Conservation (phyloP, 495 filamentous ascomycete species). For the Hyaloscypha finlandica region DNA sequence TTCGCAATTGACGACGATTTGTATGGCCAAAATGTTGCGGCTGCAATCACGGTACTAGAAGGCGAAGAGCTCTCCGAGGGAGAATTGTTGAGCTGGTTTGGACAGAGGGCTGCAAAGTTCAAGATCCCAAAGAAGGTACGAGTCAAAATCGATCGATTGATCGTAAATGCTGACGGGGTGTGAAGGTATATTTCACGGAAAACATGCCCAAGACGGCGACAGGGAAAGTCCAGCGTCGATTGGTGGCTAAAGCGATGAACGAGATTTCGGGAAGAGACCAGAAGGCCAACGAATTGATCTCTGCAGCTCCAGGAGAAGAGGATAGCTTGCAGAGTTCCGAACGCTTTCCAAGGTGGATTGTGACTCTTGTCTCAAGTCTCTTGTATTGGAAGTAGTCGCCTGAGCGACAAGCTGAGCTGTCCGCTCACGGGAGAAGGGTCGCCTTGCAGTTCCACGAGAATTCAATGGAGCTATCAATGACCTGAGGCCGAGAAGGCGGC, state of each 20-base stretch:
- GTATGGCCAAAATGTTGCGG: constrained; percentile 78
- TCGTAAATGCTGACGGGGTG: background rate
- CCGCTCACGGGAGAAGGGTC: too few species aligned
- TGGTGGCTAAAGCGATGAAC: constrained; percentile 71
- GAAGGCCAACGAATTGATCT: too few species aligned
- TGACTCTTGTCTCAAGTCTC: too few species aligned
- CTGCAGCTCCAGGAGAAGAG: too few species aligned
- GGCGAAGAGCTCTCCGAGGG: constrained; percentile 51
- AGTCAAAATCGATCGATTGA: background rate
- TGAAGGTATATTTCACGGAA: constrained; percentile 60
- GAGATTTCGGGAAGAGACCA: too few species aligned
- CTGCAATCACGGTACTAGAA: constrained; percentile 72
- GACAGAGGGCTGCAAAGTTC: constrained; percentile 67
- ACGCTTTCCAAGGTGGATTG: too few species aligned
- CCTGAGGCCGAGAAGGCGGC: too few species aligned
- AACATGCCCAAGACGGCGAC: constrained; percentile 84
- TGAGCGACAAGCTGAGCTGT: too few species aligned
- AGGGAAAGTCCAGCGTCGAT: constrained; percentile 77
- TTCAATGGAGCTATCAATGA: too few species aligned
- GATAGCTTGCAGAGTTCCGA: too few species aligned
- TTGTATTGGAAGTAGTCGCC: too few species aligned
- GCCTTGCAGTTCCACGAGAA: too few species aligned
- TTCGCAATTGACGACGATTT: constrained; percentile 73
- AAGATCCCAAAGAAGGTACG: constrained; percentile 77
- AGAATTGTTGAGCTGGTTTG: constrained; percentile 65